Evolutionary conservation across 2,329 filamentous ascomycete species (phyloP), one percentile per base, ranked within the genome.

Genomic region (Biscogniauxia sp.): DNA sequence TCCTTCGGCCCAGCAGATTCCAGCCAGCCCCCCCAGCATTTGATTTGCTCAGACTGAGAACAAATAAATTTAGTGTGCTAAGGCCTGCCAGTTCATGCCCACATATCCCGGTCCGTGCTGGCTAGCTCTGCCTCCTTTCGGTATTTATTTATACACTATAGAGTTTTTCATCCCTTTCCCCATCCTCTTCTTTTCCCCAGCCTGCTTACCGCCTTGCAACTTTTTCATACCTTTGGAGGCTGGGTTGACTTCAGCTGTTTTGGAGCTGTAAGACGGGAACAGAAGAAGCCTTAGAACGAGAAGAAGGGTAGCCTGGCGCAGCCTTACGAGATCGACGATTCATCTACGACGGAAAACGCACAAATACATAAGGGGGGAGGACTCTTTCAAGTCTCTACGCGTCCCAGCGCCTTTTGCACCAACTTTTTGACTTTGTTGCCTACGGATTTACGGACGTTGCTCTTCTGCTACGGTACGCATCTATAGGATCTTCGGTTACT

Each of bases 1-100:
- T 51, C 9, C 23, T n/a, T 23, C 25, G 37, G 25, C 11, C 52
- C 28, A 54, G 17, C 20, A 20, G 20, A 17, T 8, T 28, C 55
- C 59, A 58, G 57, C 61, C 61, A 63, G 59, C 53, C 52, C 26
- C 11, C 52, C 52, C 52, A 19, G 15, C 25, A 54, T 19, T 54
- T 32, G 9, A 51, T 51, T 51, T 25, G 50, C 11, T n/a, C n/a
- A n/a, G 37, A 45, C 37, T 45, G 11, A 45, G 37, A 45, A 45
- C 3, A 6, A 45, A 2, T 45, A 45, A 45, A 17, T 52, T 52
- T 26, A 20, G 51, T 23, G 20, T 26, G 51, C 23, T 52, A 52
- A 20, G 26, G 20, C 52, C 20, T 54, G 13, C 52, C n/a, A 28
- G n/a, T 54, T 32, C 23, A 19, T 20, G 25, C 52, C 25, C 25